Evolutionary conservation across 1,284 basidiomycete species (phyloP), one percentile per base, ranked within the genome.

Genomic region (Trametes pubescens): DNA sequence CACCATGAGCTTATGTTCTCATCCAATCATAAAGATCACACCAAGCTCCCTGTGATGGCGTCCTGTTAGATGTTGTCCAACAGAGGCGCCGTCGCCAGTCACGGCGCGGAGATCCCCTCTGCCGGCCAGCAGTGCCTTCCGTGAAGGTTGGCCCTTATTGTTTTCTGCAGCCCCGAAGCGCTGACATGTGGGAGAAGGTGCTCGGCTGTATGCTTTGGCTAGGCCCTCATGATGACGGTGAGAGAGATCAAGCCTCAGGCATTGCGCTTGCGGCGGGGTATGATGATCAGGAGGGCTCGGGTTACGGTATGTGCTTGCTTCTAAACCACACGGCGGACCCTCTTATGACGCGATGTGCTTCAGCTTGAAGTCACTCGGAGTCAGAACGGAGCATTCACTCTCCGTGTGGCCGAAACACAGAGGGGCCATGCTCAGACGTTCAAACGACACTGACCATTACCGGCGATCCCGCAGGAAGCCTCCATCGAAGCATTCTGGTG

Each of bases 111-210:
- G 53, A 43, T 44, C 29, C 16, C 29, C 53, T 22, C 29, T 29
- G 24, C 47, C 53, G 54, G 26, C 46, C 32, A 37, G 16, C 52
- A 46, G 35, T 18, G 55, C 55, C 52, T 49, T 64, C 59, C 64
- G 64, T 62, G 67, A 68, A 60, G 57, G 62, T 58, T 47, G 57
- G 21, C 46, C 37, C 29, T 64, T 68, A 68, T 68, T 68, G 67
- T 68, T 43, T 64, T 47, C 51, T 54, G 47, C 43, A 46, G 55
- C 61, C 43, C 38, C 29, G 40, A 22, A 37, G 35, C 62, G 61
- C 59, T 37, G 37, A 29, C 22, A n/a, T 32, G 46, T 52, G 51
- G 38, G 47, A 40, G 51, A n/a, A n/a, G 37, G 37, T 47, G 26
- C 35, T 24, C 32, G 29, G 38, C 40, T 46, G 26, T 24, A 8